phyloP scores from a whole-genome alignment of 2,329 filamentous ascomycete genomes.

The Fusarium sp. region DNA sequence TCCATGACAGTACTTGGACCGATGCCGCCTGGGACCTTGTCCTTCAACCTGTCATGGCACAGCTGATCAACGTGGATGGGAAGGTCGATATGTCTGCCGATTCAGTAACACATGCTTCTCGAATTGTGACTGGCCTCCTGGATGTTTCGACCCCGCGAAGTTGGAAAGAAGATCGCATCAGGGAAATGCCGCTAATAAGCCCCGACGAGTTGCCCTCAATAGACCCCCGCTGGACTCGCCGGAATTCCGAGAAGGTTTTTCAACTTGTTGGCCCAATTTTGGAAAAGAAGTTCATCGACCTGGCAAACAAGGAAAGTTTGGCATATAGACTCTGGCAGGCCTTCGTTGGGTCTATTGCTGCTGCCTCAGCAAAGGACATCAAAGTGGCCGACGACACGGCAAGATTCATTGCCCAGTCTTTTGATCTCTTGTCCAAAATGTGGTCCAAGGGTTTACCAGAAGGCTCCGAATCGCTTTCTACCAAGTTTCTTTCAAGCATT shows the following conservation, averaged over 20 bases:
- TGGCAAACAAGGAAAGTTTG: constrained; percentile 70
- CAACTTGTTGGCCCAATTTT: constrained; percentile 70
- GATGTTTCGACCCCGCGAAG: constrained; percentile 67
- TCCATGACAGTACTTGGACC: constrained; percentile 71
- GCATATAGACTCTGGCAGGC: constrained; percentile 69
- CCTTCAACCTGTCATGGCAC: constrained; percentile 72
- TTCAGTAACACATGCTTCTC: constrained; percentile 69
- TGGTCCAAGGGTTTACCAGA: constrained; percentile 64
- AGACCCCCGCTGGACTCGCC: constrained; percentile 88
- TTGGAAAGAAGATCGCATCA: constrained; percentile 82
- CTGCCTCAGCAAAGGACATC: constrained; percentile 85
- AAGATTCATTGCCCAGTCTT: constrained; percentile 78
- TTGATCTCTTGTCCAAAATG: constrained; percentile 75
- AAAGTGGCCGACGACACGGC: constrained; percentile 88
- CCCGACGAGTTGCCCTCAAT: constrained; percentile 85
- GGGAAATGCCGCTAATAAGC: constrained; percentile 67
- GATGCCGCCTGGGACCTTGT: constrained; percentile 84
- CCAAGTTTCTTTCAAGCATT: constrained; percentile 67
- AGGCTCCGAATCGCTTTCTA: constrained; percentile 58
- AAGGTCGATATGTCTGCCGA: constrained; percentile 58
- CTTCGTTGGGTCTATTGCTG: constrained; percentile 72
- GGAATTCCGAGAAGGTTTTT: constrained; percentile 75
- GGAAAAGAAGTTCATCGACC: constrained; percentile 69
- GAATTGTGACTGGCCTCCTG: constrained; percentile 79
- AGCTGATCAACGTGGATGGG: constrained; percentile 60